A percentile compares a stretch with the other conserved stretches of the same genome.
Evolutionary conservation across 495 filamentous ascomycete genomes (phyloP).

Genomic region (Aspergillus ostianus): DNA sequence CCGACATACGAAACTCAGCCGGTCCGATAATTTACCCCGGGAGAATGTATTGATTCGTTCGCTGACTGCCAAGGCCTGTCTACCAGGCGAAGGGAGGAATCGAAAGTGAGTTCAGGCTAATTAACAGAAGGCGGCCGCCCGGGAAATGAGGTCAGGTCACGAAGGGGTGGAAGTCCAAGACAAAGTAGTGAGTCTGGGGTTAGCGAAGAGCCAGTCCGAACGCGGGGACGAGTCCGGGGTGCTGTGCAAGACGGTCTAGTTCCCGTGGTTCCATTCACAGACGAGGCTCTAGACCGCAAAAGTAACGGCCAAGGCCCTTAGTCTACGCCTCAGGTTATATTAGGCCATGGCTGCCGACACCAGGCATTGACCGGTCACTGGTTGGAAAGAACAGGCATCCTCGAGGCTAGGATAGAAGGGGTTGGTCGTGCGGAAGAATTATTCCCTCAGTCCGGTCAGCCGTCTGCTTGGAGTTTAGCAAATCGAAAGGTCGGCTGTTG

Average conservation of each 20-base stretch:
- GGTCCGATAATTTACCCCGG: not conserved
- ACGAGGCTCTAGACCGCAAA: slow-evolving; percentile 7
- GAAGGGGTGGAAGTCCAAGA: not conserved
- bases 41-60: not conserved
- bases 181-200: not conserved
- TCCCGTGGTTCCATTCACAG: slow-evolving; percentile 4
- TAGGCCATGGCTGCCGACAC: slow-evolving; percentile 8
- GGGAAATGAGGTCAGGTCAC: not conserved
- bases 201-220: slow-evolving; percentile 2
- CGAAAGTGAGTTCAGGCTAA: slow-evolving; percentile 12
- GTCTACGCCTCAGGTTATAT: slow-evolving; percentile 8
- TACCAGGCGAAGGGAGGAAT: not conserved
- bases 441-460: not conserved
- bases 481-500: not conserved
- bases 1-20: not conserved
- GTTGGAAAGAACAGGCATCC: not conserved
- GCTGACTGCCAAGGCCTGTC: not conserved
- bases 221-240: slow-evolving; percentile 14
- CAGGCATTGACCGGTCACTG: not conserved
- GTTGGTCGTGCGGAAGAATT: slow-evolving; percentile 3
- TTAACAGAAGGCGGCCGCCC: not conserved
- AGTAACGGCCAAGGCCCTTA: slow-evolving; percentile 14
- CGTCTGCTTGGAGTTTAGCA: not conserved
- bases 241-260: slow-evolving; percentile 10
- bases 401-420: not conserved